A percentile compares a stretch with the other conserved stretches of the same genome.
Evolutionary conservation across 1,284 basidiomycete species (phyloP).

Genomic region (Ceratobasidium papillatum): DNA sequence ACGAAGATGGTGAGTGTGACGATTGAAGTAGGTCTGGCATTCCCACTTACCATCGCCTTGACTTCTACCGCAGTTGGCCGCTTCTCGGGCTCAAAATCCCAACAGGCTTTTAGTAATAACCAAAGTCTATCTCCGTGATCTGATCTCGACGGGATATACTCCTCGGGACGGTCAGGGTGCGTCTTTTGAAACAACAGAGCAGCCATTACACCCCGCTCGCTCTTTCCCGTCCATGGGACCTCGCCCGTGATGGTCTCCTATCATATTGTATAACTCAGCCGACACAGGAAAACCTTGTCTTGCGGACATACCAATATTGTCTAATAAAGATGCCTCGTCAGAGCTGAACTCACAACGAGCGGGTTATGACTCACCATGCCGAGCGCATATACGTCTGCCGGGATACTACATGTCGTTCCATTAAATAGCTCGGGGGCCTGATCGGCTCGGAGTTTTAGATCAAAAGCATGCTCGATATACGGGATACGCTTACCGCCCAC

Average conservation of each 20-base stretch:
- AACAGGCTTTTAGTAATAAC: neutral
- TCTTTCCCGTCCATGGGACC: neutral
- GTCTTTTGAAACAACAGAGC: neutral
- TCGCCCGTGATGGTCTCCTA: slow-evolving; percentile 19
- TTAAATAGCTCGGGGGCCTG: slow-evolving; percentile 8
- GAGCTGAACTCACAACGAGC: neutral
- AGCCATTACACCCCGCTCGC: neutral
- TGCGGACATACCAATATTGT: neutral
- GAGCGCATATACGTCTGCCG: slow-evolving; percentile 5
- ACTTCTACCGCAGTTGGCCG: neutral
- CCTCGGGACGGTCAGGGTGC: neutral
- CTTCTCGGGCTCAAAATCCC: slow-evolving; percentile 8
- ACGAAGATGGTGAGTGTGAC: too few relatives aligned
- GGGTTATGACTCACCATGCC: slow-evolving; percentile 5
- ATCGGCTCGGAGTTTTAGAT: neutral
- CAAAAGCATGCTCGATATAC: neutral
- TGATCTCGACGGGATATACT: neutral
- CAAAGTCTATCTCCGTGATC: slow-evolving; percentile 8
- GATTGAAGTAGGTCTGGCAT: too few relatives aligned
- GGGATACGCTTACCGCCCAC: slow-evolving; percentile 22
- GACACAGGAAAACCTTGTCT: too few relatives aligned
- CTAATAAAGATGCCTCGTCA: neutral
- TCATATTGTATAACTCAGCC: too few relatives aligned
- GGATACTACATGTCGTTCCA: neutral
- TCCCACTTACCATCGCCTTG: neutral